Conservation (phyloP, 208 protist genomes). For the Trypanosoma conorhini region DNA sequence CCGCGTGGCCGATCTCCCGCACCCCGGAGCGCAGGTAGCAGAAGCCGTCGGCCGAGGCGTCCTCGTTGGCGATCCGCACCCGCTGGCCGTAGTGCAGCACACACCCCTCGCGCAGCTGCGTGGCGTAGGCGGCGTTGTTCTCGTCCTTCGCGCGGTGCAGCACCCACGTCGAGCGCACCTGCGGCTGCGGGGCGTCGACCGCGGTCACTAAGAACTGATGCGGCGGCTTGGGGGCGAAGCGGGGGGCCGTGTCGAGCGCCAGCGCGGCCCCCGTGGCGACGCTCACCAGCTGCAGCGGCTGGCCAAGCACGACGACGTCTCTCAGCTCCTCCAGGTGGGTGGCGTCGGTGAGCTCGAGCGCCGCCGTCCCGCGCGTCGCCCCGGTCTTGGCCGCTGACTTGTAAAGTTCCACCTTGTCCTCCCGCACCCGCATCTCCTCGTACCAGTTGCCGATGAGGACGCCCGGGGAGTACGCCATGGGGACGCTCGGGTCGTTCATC, state of each 20-base stretch:
- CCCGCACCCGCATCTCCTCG: slow-evolving; percentile 72
- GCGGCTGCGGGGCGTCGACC: slow-evolving; percentile 19
- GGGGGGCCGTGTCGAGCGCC: slow-evolving; percentile 46
- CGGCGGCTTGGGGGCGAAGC: slow-evolving; percentile 16
- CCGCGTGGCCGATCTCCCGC: slow-evolving; percentile 20
- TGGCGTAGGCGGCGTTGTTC: slow-evolving; percentile 71
- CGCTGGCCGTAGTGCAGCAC: slow-evolving; percentile 88
- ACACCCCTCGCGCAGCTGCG: slow-evolving; percentile 37
- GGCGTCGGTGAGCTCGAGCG: slow-evolving; percentile 32
- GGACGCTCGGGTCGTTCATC: slow-evolving; percentile 39
- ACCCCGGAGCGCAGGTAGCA: slow-evolving; percentile 71
- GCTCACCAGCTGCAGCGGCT: slow-evolving; percentile 56
- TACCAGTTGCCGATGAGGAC: slow-evolving; percentile 90
- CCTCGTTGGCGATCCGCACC: slow-evolving; percentile 74
- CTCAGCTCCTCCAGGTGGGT: slow-evolving; percentile 25
- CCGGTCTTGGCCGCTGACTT: slow-evolving; percentile 26
- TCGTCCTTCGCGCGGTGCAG: slow-evolving; percentile 63
- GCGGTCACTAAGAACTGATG: slow-evolving; percentile 37
- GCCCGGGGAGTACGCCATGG: slow-evolving; percentile 72
- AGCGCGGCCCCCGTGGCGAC: slow-evolving; percentile 45
- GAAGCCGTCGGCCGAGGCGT: slow-evolving; percentile 53
- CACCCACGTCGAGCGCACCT: slow-evolving; percentile 75
- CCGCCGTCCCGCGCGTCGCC: neutral
- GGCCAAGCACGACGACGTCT: slow-evolving; percentile 50
- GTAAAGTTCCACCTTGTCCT: slow-evolving; percentile 75